Evolutionary conservation across 2,329 filamentous ascomycete species (phyloP).

Genomic region (Stromatinia cepivora): DNA sequence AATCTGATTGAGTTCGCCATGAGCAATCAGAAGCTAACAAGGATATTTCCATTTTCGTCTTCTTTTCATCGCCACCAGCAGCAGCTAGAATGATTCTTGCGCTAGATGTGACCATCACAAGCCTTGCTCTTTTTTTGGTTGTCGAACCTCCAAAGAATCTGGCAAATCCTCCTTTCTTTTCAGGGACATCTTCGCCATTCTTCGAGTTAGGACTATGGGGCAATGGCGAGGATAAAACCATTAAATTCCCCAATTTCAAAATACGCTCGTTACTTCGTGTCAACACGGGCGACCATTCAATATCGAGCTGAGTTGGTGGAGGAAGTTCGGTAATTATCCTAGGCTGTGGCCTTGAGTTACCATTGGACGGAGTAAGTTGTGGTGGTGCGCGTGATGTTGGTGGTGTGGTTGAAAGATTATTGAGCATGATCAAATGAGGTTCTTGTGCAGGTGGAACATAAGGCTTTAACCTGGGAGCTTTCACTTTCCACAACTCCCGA

Average conservation of each 20-base stretch:
- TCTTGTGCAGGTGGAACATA: constrained; percentile 78
- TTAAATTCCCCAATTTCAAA: constrained; percentile 85
- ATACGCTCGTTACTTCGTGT: constrained; percentile 92
- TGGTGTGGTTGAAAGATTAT: constrained; percentile 46
- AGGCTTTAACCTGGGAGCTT: constrained; percentile 81
- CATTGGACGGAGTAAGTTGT: constrained; percentile 43
- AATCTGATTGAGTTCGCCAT: constrained; percentile 78
- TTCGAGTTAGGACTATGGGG: constrained; percentile 73
- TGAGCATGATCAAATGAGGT: constrained; percentile 71
- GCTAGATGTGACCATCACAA: constrained; percentile 94
- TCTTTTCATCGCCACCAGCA: constrained; percentile 92
- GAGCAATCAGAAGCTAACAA: constrained; percentile 71
- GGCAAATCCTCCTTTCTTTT: constrained; percentile 92
- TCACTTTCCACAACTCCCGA: constrained; percentile 81
- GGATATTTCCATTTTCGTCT: constrained; percentile 89
- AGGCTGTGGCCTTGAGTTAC: constrained; percentile 60
- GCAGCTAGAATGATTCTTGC: constrained; percentile 88
- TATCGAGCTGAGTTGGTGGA: constrained; percentile 93
- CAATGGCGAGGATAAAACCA: constrained; percentile 77
- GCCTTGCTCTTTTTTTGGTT: constrained; percentile 85
- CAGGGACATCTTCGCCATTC: constrained; percentile 70
- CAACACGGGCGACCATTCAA: constrained; percentile 96
- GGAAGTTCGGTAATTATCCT: constrained; percentile 92
- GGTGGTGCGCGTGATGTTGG: constrained; percentile 39
- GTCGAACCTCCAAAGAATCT: constrained; percentile 91